These are phyloP conservation scores for Aureobasidium sp. DNA, from an alignment of 2,329 filamentous ascomycete genomes.

Conservation along the genomic window DNA sequence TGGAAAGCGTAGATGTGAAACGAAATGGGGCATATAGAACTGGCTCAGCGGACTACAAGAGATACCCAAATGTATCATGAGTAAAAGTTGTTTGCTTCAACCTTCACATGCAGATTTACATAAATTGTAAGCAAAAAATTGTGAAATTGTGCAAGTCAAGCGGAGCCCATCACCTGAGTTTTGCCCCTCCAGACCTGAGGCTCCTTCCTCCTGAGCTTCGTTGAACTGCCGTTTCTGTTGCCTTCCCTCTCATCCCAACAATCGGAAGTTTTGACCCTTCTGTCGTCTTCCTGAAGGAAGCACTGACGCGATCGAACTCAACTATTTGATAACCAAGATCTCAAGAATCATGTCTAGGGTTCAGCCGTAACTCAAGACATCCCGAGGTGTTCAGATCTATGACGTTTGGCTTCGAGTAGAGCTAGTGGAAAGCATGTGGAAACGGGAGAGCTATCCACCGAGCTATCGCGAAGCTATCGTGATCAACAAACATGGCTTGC, in stretches of 20 bases:
- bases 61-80: slow-evolving; percentile 3
- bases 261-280: neutral
- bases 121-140: neutral
- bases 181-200: neutral
- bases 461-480: slow-evolving; percentile 8
- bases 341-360: neutral
- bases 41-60: slow-evolving; percentile 3
- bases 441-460: slow-evolving; percentile 9
- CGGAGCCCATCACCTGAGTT: neutral
- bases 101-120: neutral
- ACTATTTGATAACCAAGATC: slow-evolving; percentile 1
- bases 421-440: slow-evolving; percentile 9
- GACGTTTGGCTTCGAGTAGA: neutral
- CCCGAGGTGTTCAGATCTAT: slow-evolving; percentile 8
- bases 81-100: neutral
- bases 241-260: neutral
- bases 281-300: neutral
- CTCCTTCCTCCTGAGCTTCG: neutral
- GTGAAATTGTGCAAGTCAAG: neutral
- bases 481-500: slow-evolving; percentile 6
- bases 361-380: neutral
- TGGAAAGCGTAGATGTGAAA: neutral
- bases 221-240: slow-evolving; percentile 2
- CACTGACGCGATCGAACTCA: slow-evolving; percentile 12
- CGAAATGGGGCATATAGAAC: neutral